A percentile compares a stretch with the other conserved stretches of the same genome.
Conservation (phyloP, 2,329 filamentous ascomycete genomes). For the Neofusicoccum cordaticola region DNA sequence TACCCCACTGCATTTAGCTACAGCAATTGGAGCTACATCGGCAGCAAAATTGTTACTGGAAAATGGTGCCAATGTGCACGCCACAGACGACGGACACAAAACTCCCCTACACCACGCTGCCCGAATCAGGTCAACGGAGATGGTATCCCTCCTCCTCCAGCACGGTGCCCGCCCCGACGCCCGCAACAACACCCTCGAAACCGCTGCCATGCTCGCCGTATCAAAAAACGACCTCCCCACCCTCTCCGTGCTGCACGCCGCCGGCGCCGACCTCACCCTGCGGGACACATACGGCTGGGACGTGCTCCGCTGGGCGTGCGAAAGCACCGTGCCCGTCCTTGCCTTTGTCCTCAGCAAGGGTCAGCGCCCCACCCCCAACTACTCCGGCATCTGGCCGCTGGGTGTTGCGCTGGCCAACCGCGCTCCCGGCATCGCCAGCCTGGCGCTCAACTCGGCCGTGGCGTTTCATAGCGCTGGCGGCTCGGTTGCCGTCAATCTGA, state of each 20-base stretch:
- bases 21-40: background rate
- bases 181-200: background rate
- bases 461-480: no score
- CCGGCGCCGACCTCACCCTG: background rate
- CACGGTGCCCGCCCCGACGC: background rate
- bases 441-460: no score
- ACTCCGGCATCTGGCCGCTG: background rate
- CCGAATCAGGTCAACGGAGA: rapidly evolving
- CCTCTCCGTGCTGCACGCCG: background rate
- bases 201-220: background rate
- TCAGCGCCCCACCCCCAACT: background rate
- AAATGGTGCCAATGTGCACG: background rate
- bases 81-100: rapidly evolving
- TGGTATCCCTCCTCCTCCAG: background rate
- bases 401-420: no score
- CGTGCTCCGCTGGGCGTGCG: background rate
- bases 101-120: background rate
- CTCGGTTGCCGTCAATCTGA: no score
- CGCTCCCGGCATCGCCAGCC: no score
- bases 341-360: background rate
- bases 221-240: rapidly evolving
- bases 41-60: background rate
- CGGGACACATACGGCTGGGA: background rate
- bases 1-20: background rate
- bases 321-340: background rate